Evolutionary conservation across 2,329 filamentous ascomycete genomes (phyloP).

Genomic region (Zopfia rhizophila): DNA sequence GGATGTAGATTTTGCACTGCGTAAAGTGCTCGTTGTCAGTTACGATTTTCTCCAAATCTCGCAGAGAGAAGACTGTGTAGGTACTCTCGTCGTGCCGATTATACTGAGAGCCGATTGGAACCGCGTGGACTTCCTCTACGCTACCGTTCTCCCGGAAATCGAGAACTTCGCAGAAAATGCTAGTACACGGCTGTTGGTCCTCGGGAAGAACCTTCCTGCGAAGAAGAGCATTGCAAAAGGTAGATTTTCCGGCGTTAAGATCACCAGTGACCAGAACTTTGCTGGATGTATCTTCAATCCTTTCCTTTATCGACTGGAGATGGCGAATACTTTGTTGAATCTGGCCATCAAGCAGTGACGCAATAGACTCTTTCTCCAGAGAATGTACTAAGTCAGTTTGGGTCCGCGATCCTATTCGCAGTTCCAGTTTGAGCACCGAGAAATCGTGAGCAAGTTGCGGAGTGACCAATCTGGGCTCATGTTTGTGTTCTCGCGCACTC

Average conservation of each 20-base stretch:
- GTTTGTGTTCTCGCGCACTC: conserved; percentile 68
- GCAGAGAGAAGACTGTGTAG: conserved; percentile 84
- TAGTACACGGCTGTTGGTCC: conserved; percentile 97
- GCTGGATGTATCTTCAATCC: conserved; percentile 96
- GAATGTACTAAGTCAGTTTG: conserved; percentile 95
- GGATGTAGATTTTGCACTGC: conserved; percentile 97
- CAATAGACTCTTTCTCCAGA: conserved; percentile 89
- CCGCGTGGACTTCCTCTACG: conserved; percentile 93
- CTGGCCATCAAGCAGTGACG: conserved; percentile 89
- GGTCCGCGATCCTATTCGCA: conserved; percentile 87
- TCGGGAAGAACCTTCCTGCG: conserved; percentile 93
- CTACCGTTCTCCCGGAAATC: conserved; percentile 91
- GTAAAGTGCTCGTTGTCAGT: conserved; percentile 87
- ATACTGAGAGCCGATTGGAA: conserved; percentile 83
- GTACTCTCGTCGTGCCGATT: conserved; percentile 92
- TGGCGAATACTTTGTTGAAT: conserved; percentile 95
- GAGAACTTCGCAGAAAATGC: conserved; percentile 97
- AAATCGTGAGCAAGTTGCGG: conserved; percentile 96
- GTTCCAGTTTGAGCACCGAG: conserved; percentile 91
- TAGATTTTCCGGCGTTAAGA: conserved; percentile 96
- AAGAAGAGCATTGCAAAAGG: conserved; percentile 96
- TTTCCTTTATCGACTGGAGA: conserved; percentile 83
- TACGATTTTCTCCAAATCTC: conserved; percentile 87
- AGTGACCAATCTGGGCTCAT: conserved; percentile 85
- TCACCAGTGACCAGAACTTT: conserved; percentile 97